Percentiles rank a stretch among this genome's conserved stretches.
phyloP scores from a whole-genome alignment of 257 asterid species.

The Jasminum sambac region DNA sequence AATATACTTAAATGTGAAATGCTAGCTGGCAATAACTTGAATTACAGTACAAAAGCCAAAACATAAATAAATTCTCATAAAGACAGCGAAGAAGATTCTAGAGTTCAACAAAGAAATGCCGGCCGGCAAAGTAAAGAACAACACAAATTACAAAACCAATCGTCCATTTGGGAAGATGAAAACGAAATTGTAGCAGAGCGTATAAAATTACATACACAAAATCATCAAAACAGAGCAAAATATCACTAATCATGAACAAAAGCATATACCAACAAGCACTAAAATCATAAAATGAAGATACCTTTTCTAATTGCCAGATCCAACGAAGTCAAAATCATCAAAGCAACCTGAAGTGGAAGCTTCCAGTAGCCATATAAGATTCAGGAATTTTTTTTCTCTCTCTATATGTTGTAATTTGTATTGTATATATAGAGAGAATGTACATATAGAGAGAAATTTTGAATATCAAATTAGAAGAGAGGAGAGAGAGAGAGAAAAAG shows the following conservation, averaged over 20 bases:
- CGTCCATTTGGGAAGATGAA: slow-evolving; percentile 15
- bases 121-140: slow-evolving; percentile 22
- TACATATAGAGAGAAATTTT: slow-evolving; percentile 7
- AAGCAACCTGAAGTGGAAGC: slow-evolving; percentile 13
- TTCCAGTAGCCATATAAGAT: slow-evolving; percentile 27
- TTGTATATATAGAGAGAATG: slow-evolving; percentile 3
- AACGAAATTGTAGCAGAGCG: slow-evolving; percentile 31
- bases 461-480: slow-evolving; percentile 1
- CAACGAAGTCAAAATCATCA: slow-evolving; percentile 29
- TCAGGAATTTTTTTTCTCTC: slow-evolving; percentile 23
- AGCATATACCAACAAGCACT: background rate
- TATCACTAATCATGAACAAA: background rate
- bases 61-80: slow-evolving; percentile 12
- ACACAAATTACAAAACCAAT: slow-evolving; percentile 20
- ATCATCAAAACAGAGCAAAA: slow-evolving; percentile 15
- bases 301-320: slow-evolving; percentile 57
- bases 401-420: background rate
- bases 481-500: slow-evolving; percentile 17
- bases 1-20: background rate
- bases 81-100: slow-evolving; percentile 19
- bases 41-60: background rate
- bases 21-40: background rate
- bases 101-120: slow-evolving; percentile 22
- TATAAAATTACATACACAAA: slow-evolving; percentile 14
- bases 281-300: slow-evolving; percentile 19